A percentile compares a stretch with the other conserved stretches of the same genome.
Evolutionary conservation across 768 basidiomycete genomes (phyloP).

Genomic region (Fomitopsis pulvina): DNA sequence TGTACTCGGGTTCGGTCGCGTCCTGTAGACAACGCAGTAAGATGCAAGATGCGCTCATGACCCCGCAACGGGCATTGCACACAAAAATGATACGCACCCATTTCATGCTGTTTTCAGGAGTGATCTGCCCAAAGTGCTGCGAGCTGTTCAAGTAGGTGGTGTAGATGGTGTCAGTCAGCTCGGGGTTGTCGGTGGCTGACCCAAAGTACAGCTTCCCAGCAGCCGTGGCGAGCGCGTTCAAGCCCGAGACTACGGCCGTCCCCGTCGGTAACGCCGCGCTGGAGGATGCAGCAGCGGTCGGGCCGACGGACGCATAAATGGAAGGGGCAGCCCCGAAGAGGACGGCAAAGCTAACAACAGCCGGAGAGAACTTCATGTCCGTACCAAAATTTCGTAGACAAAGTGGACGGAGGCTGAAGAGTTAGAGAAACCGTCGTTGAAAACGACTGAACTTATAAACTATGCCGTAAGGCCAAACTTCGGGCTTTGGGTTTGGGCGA

Average conservation of each 20-base stretch:
- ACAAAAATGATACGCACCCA: slow-evolving; percentile 23
- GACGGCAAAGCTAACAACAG: background rate
- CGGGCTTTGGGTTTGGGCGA: background rate
- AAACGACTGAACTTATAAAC: background rate
- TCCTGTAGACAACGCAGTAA: slow-evolving; percentile 27
- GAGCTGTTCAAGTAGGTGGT: slow-evolving; percentile 29
- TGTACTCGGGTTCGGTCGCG: slow-evolving; percentile 43
- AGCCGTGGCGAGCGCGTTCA: slow-evolving; percentile 32
- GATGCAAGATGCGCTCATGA: background rate
- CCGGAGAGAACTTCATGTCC: background rate
- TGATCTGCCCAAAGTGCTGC: slow-evolving; percentile 37
- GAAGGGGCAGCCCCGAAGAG: background rate
- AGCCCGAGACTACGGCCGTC: slow-evolving; percentile 8
- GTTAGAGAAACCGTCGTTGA: background rate
- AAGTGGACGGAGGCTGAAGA: background rate
- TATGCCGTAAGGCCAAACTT: background rate
- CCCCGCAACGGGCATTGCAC: background rate
- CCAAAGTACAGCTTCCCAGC: slow-evolving; percentile 42
- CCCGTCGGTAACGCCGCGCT: background rate
- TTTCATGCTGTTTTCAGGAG: slow-evolving; percentile 40
- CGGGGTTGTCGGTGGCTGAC: slow-evolving; percentile 40
- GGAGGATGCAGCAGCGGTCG: slow-evolving; percentile 12
- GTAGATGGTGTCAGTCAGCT: slow-evolving; percentile 35
- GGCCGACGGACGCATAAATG: background rate
- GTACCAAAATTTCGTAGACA: background rate